Evolutionary conservation across 2,329 filamentous ascomycete species (phyloP), one percentile per base, ranked within the genome.

Genomic region (Raffaelea deltoideospora): DNA sequence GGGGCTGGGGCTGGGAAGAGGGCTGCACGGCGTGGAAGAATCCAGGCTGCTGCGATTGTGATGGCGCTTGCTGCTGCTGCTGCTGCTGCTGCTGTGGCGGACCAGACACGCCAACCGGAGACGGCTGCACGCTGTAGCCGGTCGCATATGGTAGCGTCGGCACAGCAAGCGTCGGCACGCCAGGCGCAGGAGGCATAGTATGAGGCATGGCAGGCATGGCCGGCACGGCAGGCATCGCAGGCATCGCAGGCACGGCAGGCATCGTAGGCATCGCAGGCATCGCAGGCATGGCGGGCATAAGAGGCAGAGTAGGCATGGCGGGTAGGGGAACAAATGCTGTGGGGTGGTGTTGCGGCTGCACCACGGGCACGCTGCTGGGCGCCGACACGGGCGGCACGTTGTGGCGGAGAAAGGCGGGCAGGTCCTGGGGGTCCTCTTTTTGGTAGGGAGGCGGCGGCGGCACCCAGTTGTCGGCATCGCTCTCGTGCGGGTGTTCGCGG

Each of bases 401-500:
- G 36, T 69, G 64, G 22, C 70, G 67, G 43, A 76, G 45, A 42
- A 75, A 76, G 3, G 59, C 64, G 2, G 71, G 70, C 38, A 71
- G 43, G 45, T 72, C 69, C 10, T 61, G 63, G 1, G 70, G 69
- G 33, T 73, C 69, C 1, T 80, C 75, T 37, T 72, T 70, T 29
- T 76, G 72, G 48, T 92, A 92, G 1, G 82, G 82, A 3, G 84
- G 84, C 9, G 84, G 84, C 5, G 84, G 84, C 5, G 83, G 81
- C 5, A 86, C 79, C 84, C 84, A 92, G 47, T 87, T 84, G 48
- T 90, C 84, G 4, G 83, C 82, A 52, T 90, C 83, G 44, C 82
- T 88, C 55, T 90, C 83, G 53, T 90, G 82, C 4, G 83, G 83
- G 46, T 85, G 68, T 48, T 87, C 79, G 30, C 71, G 64, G 30